These are phyloP conservation scores for Brettanomyces naardenensis DNA, from an alignment of 805 yeast genomes.

Conservation along the genomic window DNA sequence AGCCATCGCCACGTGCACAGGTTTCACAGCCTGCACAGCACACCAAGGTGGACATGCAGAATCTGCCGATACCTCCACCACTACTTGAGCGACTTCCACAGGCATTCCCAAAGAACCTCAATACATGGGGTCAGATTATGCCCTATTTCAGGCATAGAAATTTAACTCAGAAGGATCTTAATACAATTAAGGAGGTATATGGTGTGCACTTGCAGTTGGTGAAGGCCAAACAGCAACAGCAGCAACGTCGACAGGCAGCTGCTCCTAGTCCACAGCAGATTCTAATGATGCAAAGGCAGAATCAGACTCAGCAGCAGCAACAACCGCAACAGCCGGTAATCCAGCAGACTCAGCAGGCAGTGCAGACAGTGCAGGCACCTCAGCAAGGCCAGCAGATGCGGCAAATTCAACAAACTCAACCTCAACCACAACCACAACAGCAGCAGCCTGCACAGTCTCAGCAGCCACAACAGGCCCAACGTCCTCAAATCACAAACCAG, in stretches of 20 bases:
- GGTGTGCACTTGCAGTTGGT: slow-evolving; percentile 33
- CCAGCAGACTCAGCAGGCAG: slow-evolving; percentile 15
- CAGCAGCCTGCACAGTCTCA: slow-evolving; percentile 4
- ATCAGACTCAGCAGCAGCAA: slow-evolving; percentile 20
- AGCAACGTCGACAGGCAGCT: slow-evolving; percentile 21
- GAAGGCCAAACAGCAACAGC: slow-evolving; percentile 8
- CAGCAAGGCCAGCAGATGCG: slow-evolving; percentile 4
- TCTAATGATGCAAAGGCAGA: slow-evolving; percentile 25
- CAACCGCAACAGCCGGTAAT: slow-evolving; percentile 27
- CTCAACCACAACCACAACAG: slow-evolving; percentile 5
- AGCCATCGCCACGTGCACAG: too few species aligned
- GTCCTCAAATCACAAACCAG: slow-evolving; percentile 14
- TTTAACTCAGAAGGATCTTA: slow-evolving; percentile 50
- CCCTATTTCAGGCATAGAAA: slow-evolving; percentile 48
- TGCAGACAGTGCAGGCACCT: too few species aligned
- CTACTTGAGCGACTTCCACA: slow-evolving; percentile 62
- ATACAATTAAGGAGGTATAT: slow-evolving; percentile 58
- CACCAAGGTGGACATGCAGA: slow-evolving; percentile 39
- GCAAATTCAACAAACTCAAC: slow-evolving; percentile 1
- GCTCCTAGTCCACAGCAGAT: slow-evolving; percentile 26
- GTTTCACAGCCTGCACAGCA: too few species aligned
- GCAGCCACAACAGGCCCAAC: slow-evolving; percentile 2
- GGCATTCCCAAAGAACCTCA: slow-evolving; percentile 61
- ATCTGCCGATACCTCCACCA: slow-evolving; percentile 64
- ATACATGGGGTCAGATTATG: slow-evolving; percentile 75